Percentiles rank a stretch among this genome's conserved stretches.
Conservation (phyloP, 179 eudicot species). For the Beta macrorhiza region DNA sequence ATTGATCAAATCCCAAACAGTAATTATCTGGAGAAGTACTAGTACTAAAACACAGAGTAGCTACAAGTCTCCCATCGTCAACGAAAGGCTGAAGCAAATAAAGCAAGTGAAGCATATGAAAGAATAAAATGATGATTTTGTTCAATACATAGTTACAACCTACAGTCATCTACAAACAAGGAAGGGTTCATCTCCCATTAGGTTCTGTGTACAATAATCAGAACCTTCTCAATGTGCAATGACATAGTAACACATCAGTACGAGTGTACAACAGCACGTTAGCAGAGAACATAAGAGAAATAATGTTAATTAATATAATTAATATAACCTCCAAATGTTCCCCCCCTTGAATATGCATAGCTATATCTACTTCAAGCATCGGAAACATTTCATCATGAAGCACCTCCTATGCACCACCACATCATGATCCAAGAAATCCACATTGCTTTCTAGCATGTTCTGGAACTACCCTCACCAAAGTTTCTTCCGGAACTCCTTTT, state of each 20-base stretch:
- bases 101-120: slow-evolving; percentile 25
- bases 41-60: background rate
- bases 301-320: slow-evolving; percentile 21
- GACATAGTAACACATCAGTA: background rate
- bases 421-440: slow-evolving; percentile 45
- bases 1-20: too few relatives aligned
- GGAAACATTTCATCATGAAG: background rate
- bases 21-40: background rate
- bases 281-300: slow-evolving; percentile 15
- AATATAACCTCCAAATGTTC: slow-evolving; percentile 11
- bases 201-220: slow-evolving; percentile 25
- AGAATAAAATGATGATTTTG: slow-evolving; percentile 29
- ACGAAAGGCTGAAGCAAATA: background rate
- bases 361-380: slow-evolving; percentile 26
- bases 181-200: slow-evolving; percentile 19
- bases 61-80: background rate
- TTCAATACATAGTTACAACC: slow-evolving; percentile 34
- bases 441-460: slow-evolving; percentile 74
- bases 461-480: slow-evolving; percentile 53
- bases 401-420: background rate
- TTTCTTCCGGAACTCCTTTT: slow-evolving; percentile 51
- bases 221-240: slow-evolving; percentile 22
- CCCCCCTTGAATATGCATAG: slow-evolving; percentile 25
- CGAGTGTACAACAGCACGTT: slow-evolving; percentile 15
- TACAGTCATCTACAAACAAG: slow-evolving; percentile 31